Conservation (phyloP, 2,329 filamentous ascomycete genomes). For the Epichloe coenophiala region DNA sequence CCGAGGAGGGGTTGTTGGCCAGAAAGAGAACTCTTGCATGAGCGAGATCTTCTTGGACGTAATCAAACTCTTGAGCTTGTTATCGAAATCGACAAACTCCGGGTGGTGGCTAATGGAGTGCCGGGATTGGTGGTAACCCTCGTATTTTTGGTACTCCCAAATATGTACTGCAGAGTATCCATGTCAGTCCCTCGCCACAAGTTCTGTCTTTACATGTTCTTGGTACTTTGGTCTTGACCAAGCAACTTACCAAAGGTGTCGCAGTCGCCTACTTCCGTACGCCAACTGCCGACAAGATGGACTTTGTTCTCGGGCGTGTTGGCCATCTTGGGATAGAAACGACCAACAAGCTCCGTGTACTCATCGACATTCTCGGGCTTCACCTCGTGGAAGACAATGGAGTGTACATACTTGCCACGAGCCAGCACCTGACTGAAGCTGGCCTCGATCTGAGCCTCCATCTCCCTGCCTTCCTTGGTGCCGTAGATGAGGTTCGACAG, state of each 20-base stretch:
- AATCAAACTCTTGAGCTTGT: slow-evolving; percentile 75
- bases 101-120: slow-evolving; percentile 73
- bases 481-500: slow-evolving; percentile 89
- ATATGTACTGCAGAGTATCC: slow-evolving; percentile 62
- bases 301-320: slow-evolving; percentile 79
- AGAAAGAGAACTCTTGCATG: slow-evolving; percentile 99
- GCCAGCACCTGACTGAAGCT: slow-evolving; percentile 93
- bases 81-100: slow-evolving; percentile 72
- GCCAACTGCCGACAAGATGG: slow-evolving; percentile 93
- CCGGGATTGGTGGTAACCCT: slow-evolving; percentile 86
- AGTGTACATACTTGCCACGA: slow-evolving; percentile 95
- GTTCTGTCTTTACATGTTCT: neutral
- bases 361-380: slow-evolving; percentile 93
- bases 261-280: slow-evolving; percentile 92
- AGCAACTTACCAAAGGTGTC: slow-evolving; percentile 72
- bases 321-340: slow-evolving; percentile 88
- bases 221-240: neutral
- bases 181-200: neutral
- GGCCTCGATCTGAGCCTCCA: slow-evolving; percentile 90
- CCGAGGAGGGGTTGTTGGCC: slow-evolving; percentile 87
- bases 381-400: slow-evolving; percentile 91
- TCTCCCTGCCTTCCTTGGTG: slow-evolving; percentile 84
- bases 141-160: slow-evolving; percentile 97
- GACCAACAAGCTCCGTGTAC: slow-evolving; percentile 77
- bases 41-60: slow-evolving; percentile 73